These are phyloP conservation scores for Nakataea oryzae DNA, from an alignment of 2,329 filamentous ascomycete genomes.

Conservation along the genomic window DNA sequence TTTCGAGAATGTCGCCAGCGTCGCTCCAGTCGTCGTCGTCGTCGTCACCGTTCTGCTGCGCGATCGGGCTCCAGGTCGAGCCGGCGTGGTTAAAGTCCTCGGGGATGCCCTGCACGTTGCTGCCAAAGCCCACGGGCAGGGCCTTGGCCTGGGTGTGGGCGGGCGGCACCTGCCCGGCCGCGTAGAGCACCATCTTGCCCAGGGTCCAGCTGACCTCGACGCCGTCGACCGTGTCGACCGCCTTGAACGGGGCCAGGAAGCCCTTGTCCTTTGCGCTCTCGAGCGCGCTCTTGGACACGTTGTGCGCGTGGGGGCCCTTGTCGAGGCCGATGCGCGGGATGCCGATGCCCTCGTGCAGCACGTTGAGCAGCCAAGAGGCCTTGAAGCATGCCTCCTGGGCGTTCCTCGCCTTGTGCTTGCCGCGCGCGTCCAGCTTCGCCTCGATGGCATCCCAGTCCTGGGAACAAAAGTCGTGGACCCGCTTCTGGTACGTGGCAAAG, in stretches of 20 bases:
- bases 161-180: conserved; percentile 74
- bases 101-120: conserved; percentile 60
- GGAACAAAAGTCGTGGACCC: conserved; percentile 76
- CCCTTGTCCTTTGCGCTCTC: conserved; percentile 62
- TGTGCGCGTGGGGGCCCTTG: conserved; percentile 42
- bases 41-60: conserved; percentile 29
- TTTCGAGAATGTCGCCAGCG: conserved; percentile 49
- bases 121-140: conserved; percentile 85
- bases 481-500: conserved; percentile 76
- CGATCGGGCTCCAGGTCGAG: conserved; percentile 33
- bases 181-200: conserved; percentile 93
- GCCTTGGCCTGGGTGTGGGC: conserved; percentile 34
- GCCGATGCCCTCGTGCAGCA: conserved; percentile 91
- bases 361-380: conserved; percentile 93
- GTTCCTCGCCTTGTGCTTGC: conserved; percentile 68
- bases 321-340: conserved; percentile 80
- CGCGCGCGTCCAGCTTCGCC: conserved; percentile 49
- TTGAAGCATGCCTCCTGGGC: conserved; percentile 94
- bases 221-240: conserved; percentile 82
- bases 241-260: conserved; percentile 78
- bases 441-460: conserved; percentile 73
- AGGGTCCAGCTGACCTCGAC: conserved; percentile 96
- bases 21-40: conserved; percentile 44
- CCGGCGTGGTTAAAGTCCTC: conserved; percentile 78
- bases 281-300: conserved; percentile 61